Evolutionary conservation across 2,329 filamentous ascomycete genomes (phyloP).

Genomic region (Ophiobolus disseminans): DNA sequence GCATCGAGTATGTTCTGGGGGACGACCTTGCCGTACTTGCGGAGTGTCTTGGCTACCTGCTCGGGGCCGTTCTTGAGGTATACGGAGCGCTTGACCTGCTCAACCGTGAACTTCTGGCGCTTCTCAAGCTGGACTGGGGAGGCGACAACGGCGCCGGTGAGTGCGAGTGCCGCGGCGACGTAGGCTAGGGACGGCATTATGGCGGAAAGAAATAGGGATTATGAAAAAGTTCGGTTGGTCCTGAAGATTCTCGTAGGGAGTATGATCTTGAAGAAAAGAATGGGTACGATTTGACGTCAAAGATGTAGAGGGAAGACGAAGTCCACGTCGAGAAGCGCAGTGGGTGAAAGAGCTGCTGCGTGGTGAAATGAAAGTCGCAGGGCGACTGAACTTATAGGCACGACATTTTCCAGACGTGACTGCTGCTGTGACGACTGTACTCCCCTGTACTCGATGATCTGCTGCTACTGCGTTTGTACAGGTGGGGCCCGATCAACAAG

Average conservation of each 20-base stretch:
- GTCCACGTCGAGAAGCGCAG: too few relatives aligned
- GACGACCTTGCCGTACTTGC: slow-evolving; percentile 47
- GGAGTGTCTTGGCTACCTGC: slow-evolving; percentile 49
- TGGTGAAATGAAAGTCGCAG: too few relatives aligned
- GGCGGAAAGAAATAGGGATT: slow-evolving; percentile 16
- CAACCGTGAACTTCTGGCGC: slow-evolving; percentile 37
- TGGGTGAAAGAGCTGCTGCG: slow-evolving; percentile 17
- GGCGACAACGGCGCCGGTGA: slow-evolving; percentile 34
- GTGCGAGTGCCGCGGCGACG: slow-evolving; percentile 42
- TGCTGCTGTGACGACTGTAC: too few relatives aligned
- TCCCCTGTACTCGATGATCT: slow-evolving; percentile 14
- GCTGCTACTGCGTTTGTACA: slow-evolving; percentile 10
- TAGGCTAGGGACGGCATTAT: slow-evolving; percentile 44
- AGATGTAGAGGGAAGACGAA: neutral
- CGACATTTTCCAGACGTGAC: too few relatives aligned
- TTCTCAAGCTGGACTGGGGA: slow-evolving; percentile 40
- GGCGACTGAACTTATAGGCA: too few relatives aligned
- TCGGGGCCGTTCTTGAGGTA: slow-evolving; percentile 49
- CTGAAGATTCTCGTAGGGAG: neutral
- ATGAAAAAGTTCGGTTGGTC: slow-evolving; percentile 3
- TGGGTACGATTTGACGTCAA: too few relatives aligned
- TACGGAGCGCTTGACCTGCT: slow-evolving; percentile 38
- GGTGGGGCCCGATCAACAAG: slow-evolving; percentile 35
- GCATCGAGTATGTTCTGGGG: slow-evolving; percentile 37
- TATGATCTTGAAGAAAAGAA: too few relatives aligned